A percentile compares a stretch with the other conserved stretches of the same genome.
Conservation (phyloP, 164 flowering plant genomes). For the Magnolia officinalis region DNA sequence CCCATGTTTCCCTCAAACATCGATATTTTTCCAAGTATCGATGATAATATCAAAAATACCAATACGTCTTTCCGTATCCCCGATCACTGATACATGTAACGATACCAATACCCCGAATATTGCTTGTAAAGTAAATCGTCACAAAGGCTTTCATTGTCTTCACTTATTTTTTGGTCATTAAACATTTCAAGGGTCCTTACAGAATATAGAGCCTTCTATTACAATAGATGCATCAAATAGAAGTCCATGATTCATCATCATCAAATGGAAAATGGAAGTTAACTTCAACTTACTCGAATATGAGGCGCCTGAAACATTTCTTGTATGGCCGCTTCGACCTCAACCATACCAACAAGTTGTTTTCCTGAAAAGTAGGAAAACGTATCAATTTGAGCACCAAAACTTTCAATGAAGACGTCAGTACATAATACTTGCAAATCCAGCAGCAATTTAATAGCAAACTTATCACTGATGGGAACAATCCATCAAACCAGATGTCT, state of each 20-base stretch:
- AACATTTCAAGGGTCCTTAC: background rate
- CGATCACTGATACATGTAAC: no score
- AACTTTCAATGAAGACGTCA: constrained; percentile 1
- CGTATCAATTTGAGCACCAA: background rate
- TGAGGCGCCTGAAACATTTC: constrained; percentile 99
- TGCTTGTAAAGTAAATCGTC: background rate
- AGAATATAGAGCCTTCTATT: background rate
- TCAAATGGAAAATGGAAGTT: background rate
- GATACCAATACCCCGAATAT: no score
- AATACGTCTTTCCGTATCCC: no score
- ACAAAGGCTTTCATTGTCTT: background rate
- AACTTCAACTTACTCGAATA: constrained; percentile 57
- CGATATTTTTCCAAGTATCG: no score
- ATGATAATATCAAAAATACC: no score
- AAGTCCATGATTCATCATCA: background rate
- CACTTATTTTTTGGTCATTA: background rate
- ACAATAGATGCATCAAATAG: background rate
- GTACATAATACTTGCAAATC: background rate
- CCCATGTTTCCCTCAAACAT: no score
- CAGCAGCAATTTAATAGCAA: background rate
- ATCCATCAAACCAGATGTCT: background rate
- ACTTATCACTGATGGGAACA: background rate
- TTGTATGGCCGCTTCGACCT: constrained; percentile 90
- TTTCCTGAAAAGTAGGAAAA: constrained; percentile 42
- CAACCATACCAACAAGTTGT: constrained; percentile 64